Evolutionary conservation across 148 eudicot species (phyloP).

Genomic region (Chenopodium suecicum): DNA sequence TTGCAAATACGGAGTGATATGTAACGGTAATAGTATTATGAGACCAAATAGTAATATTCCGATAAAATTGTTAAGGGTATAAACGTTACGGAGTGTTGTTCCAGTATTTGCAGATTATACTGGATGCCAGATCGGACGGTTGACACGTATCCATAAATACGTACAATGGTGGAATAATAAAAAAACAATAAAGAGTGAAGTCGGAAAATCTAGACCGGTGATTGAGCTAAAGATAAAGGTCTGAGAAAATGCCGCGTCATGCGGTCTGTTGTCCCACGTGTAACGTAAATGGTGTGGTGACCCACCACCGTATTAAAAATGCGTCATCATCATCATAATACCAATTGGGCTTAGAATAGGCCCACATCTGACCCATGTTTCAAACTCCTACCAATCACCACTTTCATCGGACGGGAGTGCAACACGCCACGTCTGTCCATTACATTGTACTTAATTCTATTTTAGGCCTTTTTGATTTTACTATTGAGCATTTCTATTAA

Average conservation of each 20-base stretch:
- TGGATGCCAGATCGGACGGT: background rate
- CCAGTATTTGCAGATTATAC: too few species aligned
- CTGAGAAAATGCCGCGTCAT: conserved; percentile 16
- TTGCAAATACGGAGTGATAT: too few species aligned
- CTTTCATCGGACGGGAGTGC: conserved; percentile 4
- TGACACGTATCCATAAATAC: background rate
- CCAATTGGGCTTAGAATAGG: background rate
- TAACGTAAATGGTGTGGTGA: background rate
- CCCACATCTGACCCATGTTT: conserved; percentile 7
- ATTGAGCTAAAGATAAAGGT: background rate
- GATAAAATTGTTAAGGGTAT: too few species aligned
- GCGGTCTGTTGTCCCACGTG: conserved; percentile 19
- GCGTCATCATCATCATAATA: background rate
- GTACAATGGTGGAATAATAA: too few species aligned
- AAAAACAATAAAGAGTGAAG: too few species aligned
- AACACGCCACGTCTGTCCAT: conserved; percentile 11
- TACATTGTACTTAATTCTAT: too few species aligned
- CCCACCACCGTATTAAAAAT: background rate
- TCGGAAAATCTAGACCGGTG: background rate
- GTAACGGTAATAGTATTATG: too few species aligned
- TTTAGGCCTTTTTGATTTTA: background rate
- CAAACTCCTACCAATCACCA: conserved; percentile 3
- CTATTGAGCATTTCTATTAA: too few species aligned
- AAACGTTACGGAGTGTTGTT: too few species aligned
- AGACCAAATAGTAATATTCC: too few species aligned